Evolutionary conservation across 345 rosid genomes (phyloP).

Genomic region (Populus simonii): DNA sequence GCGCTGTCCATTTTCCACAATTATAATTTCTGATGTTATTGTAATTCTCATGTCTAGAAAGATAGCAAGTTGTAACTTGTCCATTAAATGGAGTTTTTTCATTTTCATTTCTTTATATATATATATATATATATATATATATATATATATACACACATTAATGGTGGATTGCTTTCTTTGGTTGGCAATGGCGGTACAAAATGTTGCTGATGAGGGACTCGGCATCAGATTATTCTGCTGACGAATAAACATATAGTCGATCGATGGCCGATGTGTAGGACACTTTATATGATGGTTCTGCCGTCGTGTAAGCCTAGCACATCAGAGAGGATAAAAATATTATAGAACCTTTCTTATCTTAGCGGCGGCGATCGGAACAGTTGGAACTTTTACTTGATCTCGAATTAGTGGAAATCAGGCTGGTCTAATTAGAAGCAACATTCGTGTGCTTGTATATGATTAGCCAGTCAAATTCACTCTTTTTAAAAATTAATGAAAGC

Average conservation of each 20-base stretch:
- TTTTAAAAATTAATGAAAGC: background rate
- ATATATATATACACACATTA: no score
- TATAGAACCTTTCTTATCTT: background rate
- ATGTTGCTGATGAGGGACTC: no score
- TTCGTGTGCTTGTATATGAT: slow-evolving; percentile 29
- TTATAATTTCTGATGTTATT: slow-evolving; percentile 14
- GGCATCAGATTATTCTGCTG: no score
- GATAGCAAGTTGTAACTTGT: background rate
- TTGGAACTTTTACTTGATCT: slow-evolving; percentile 23
- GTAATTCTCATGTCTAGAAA: slow-evolving; percentile 17
- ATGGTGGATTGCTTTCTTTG: no score
- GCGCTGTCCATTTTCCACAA: slow-evolving; percentile 42
- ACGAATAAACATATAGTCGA: no score
- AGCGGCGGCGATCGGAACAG: slow-evolving; percentile 29
- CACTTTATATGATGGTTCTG: background rate
- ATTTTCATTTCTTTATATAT: no score
- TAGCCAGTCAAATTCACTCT: slow-evolving; percentile 36
- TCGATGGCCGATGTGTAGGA: no score
- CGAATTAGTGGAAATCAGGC: slow-evolving; percentile 50
- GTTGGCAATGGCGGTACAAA: no score
- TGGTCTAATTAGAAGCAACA: slow-evolving; percentile 54
- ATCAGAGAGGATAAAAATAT: background rate
- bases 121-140: no score
- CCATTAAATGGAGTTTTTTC: no score
- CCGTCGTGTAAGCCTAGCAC: background rate